These are phyloP conservation scores for Neurospora intermedia DNA, from an alignment of 495 filamentous ascomycete genomes.

Conservation along the genomic window DNA sequence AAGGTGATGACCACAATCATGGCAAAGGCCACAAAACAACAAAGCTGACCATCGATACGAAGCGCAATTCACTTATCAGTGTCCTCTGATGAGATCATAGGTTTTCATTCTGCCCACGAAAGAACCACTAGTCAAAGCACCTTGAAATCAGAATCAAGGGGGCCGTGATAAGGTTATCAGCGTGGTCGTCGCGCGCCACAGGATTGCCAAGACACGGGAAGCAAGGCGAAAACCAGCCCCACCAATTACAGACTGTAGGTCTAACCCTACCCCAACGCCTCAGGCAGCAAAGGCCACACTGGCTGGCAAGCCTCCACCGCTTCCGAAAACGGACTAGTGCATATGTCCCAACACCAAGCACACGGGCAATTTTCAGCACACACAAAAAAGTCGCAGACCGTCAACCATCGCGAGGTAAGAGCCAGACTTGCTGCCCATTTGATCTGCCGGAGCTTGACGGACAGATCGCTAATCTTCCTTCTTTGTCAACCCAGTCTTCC, in stretches of 20 bases:
- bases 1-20: neutral
- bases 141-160: neutral
- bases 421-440: conserved; percentile 23
- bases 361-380: conserved; percentile 28
- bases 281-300: conserved; percentile 26
- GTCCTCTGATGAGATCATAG: neutral
- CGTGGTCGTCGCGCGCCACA: neutral
- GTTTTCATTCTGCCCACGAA: neutral
- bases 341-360: conserved; percentile 18
- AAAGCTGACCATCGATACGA: neutral
- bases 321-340: conserved; percentile 25
- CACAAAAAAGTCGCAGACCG: conserved; percentile 27
- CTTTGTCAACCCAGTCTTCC: conserved; percentile 23
- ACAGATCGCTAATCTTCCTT: conserved; percentile 23
- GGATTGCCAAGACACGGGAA: neutral
- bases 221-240: conserved; percentile 2
- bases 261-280: conserved; percentile 32
- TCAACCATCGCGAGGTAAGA: conserved; percentile 30
- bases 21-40: neutral
- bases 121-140: neutral
- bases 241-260: conserved; percentile 27
- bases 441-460: conserved; percentile 27
- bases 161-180: neutral
- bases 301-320: conserved; percentile 25
- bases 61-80: neutral